Percentiles rank a stretch among this genome's conserved stretches.
Conservation (phyloP, 768 basidiomycete genomes). For the Calocybe gangraenosa region DNA sequence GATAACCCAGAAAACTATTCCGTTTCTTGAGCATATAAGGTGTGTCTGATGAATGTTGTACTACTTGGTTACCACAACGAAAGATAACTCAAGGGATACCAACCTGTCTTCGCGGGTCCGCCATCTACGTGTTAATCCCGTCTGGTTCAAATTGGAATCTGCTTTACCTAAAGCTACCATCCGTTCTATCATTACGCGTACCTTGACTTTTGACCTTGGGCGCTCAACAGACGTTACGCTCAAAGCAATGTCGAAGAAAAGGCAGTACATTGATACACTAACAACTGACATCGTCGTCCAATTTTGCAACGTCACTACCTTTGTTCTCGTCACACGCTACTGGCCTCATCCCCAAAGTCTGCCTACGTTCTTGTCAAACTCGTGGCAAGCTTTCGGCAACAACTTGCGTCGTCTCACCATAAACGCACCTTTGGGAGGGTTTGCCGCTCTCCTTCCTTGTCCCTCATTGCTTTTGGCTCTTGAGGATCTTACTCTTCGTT, state of each 20-base stretch:
- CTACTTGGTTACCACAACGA: not conserved
- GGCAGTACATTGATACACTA: conserved; percentile 3
- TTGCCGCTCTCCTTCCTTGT: conserved; percentile 7
- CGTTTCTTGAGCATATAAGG: conserved; percentile 13
- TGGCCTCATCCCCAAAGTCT: conserved; percentile 10
- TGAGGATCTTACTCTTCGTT: conserved; percentile 7
- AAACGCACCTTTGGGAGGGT: conserved; percentile 7
- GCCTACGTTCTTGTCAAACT: conserved; percentile 8
- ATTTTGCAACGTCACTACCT: conserved; percentile 11
- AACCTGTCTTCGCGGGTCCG: conserved; percentile 12
- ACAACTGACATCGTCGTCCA: conserved; percentile 5
- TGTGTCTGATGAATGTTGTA: not conserved
- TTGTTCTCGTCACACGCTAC: conserved; percentile 11
- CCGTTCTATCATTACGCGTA: not conserved
- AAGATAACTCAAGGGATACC: conserved; percentile 1
- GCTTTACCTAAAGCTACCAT: not conserved
- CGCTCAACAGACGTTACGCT: too few species aligned
- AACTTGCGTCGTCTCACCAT: conserved; percentile 11
- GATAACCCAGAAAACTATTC: conserved; percentile 4
- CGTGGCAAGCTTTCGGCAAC: conserved; percentile 7
- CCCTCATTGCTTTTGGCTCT: conserved; percentile 4
- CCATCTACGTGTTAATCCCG: conserved; percentile 13
- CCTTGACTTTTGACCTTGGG: not conserved
- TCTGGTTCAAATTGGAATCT: conserved; percentile 12
- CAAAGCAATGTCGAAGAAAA: not conserved